Evolutionary conservation across 192 early-diverging fungal species (phyloP).

Genomic region (Spinellus fusiger): DNA sequence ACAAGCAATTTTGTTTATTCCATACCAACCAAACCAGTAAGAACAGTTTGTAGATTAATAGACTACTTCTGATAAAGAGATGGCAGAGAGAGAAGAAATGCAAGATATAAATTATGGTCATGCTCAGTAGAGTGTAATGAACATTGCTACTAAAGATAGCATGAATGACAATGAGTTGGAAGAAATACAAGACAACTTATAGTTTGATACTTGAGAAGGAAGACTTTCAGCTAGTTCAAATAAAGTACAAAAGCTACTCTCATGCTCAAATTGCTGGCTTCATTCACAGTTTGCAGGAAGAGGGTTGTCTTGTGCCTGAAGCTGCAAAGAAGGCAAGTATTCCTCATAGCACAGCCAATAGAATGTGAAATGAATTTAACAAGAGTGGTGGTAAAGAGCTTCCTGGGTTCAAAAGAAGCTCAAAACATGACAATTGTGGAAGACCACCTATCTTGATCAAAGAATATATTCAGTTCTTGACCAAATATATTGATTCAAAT

Average conservation of each 20-base stretch:
- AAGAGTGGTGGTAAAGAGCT: too few species aligned
- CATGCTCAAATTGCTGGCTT: not conserved
- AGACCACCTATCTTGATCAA: constrained; percentile 1
- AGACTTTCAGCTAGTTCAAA: not conserved
- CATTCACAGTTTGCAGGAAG: not conserved
- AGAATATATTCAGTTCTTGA: constrained; percentile 1
- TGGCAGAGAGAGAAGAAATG: constrained; percentile 16
- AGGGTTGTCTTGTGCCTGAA: not conserved
- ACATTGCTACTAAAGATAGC: too few species aligned
- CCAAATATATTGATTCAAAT: constrained; percentile 1
- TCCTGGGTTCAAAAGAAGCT: not conserved
- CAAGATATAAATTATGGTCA: constrained; percentile 12
- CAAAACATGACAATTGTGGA: constrained; percentile 1
- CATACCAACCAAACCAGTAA: constrained; percentile 11
- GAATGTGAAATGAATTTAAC: not conserved
- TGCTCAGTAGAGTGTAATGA: not conserved
- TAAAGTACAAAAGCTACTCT: not conserved
- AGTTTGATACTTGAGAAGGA: not conserved
- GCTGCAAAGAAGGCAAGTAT: not conserved
- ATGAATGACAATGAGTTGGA: too few species aligned
- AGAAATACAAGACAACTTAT: too few species aligned
- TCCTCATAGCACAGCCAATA: not conserved
- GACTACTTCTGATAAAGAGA: constrained; percentile 11
- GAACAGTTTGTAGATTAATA: constrained; percentile 13
- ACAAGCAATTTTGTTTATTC: constrained; percentile 8